Evolutionary conservation across 208 protist species (phyloP).

Genomic region (Acanthamoeba culbertsoni): DNA sequence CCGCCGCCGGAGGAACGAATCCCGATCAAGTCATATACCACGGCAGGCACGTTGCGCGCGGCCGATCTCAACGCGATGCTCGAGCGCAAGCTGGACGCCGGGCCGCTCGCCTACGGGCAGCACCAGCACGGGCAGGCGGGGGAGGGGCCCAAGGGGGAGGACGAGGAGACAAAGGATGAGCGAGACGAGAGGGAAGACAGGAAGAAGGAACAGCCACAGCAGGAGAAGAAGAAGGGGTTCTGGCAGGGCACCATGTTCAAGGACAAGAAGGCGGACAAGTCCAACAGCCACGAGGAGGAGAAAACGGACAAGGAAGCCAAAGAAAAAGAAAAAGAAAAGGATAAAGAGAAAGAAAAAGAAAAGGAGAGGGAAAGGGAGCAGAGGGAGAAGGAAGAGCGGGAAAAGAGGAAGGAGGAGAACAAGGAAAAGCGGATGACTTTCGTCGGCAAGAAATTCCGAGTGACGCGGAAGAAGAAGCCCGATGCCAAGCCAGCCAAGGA

Average conservation of each 20-base stretch:
- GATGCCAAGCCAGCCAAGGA: background rate
- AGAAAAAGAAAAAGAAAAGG: constrained; percentile 3
- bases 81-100: background rate
- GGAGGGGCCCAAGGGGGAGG: background rate
- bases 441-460: constrained; percentile 33
- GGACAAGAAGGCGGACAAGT: background rate
- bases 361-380: background rate
- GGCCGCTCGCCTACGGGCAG: too few species aligned
- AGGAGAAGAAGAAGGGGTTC: background rate
- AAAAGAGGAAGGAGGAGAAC: background rate
- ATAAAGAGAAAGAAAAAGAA: constrained; percentile 38
- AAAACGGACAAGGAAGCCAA: background rate
- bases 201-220: background rate
- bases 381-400: background rate
- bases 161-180: background rate
- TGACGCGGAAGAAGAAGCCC: constrained; percentile 43
- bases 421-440: constrained; percentile 24
- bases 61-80: background rate
- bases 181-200: background rate
- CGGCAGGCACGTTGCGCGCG: background rate
- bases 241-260: background rate
- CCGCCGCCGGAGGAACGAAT: background rate
- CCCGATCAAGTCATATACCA: background rate
- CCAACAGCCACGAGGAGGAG: background rate
- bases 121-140: too few species aligned